Percentiles rank a stretch among this genome's conserved stretches.
Conservation (phyloP, 257 asterid species). For the Ilex aquifolium region DNA sequence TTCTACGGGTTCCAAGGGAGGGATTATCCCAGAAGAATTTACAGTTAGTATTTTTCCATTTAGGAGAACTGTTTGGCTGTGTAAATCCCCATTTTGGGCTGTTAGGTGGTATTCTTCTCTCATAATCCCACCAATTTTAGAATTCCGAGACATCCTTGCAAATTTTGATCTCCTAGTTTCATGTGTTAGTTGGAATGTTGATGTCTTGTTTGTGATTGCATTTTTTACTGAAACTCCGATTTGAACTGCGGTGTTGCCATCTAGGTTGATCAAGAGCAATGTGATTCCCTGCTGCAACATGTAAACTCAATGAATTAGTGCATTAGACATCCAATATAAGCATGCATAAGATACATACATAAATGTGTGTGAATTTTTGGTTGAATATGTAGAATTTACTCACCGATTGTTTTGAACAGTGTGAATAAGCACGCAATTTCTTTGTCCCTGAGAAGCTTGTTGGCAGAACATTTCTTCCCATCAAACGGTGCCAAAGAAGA, state of each 20-base stretch:
- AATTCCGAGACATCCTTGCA: conserved; percentile 1
- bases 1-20: conserved; percentile 44
- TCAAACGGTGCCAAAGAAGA: conserved; percentile 87
- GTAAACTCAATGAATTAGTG: background rate
- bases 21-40: conserved; percentile 50
- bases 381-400: conserved; percentile 14
- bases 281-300: conserved; percentile 55
- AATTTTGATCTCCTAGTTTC: conserved; percentile 3
- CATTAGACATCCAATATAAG: background rate
- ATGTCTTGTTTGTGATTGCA: conserved; percentile 23
- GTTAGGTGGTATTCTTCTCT: conserved; percentile 80
- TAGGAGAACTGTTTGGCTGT: conserved; percentile 68
- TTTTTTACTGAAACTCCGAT: conserved; percentile 34
- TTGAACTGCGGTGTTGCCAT: conserved; percentile 39
- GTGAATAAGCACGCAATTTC: conserved; percentile 64
- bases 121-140: conserved; percentile 1
- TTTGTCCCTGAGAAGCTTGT: conserved; percentile 50
- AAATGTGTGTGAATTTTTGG: background rate
- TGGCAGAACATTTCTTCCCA: conserved; percentile 65
- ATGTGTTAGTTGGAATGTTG: conserved; percentile 16
- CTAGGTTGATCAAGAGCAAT: conserved; percentile 73
- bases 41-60: conserved; percentile 52
- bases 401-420: conserved; percentile 70
- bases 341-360: background rate
- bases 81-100: conserved; percentile 60